These are phyloP conservation scores for Neurospora discreta DNA, from an alignment of 495 filamentous ascomycete genomes.

Conservation along the genomic window DNA sequence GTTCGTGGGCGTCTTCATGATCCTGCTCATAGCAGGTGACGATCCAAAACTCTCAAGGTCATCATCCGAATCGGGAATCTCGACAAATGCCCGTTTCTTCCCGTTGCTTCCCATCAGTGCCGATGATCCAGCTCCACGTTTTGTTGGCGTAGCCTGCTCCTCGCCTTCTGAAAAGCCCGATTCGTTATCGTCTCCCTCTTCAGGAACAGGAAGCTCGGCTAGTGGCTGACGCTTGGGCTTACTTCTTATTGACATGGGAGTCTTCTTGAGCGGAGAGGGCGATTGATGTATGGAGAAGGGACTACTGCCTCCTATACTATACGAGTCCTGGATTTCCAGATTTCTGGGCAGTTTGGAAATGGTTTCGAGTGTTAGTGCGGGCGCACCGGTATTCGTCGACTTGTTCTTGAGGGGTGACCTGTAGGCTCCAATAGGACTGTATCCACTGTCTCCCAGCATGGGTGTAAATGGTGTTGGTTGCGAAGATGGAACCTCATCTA, in stretches of 20 bases:
- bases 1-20: not conserved
- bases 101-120: not conserved
- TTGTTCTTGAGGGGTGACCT: conserved; percentile 27
- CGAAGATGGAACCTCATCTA: conserved; percentile 30
- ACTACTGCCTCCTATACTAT: conserved; percentile 19
- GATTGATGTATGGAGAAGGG: conserved; percentile 6
- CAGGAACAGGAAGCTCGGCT: conserved; percentile 14
- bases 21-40: conserved; percentile 3
- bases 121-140: not conserved
- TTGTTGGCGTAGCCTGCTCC: conserved; percentile 4
- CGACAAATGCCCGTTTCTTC: conserved; percentile 9
- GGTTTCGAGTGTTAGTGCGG: conserved; percentile 16
- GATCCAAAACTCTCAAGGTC: conserved; percentile 20
- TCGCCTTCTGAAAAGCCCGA: not conserved
- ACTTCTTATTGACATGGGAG: conserved; percentile 5
- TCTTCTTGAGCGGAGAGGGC: not conserved
- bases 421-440: conserved; percentile 9
- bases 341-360: conserved; percentile 17
- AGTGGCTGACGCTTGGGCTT: conserved; percentile 12
- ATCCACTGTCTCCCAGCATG: conserved; percentile 19
- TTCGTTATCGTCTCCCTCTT: not conserved
- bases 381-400: conserved; percentile 22
- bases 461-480: conserved; percentile 27
- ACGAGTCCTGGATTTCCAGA: conserved; percentile 29
- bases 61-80: conserved; percentile 34